Evolutionary conservation across 2,329 filamentous ascomycete species (phyloP).

Genomic region (Aspergillus latus): DNA sequence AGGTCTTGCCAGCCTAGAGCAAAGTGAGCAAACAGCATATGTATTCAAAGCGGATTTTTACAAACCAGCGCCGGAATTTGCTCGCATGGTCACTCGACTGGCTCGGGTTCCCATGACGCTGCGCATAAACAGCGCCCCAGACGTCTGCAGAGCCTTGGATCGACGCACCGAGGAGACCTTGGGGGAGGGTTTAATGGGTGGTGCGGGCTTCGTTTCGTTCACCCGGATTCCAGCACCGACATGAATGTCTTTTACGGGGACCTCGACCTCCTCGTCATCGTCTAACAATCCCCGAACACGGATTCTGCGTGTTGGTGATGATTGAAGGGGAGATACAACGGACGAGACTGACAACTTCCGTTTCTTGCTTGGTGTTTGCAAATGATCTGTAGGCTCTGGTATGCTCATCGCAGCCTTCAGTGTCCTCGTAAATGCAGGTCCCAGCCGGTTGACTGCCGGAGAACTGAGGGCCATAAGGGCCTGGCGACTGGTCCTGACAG

Average conservation of each 20-base stretch:
- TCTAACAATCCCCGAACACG: slow-evolving; percentile 34
- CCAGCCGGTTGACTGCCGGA: slow-evolving; percentile 44
- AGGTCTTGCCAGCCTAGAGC: slow-evolving; percentile 57
- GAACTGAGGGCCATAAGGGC: slow-evolving; percentile 46
- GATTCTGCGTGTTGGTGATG: slow-evolving; percentile 49
- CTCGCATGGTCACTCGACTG: slow-evolving; percentile 35
- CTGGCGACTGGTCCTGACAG: slow-evolving; percentile 44
- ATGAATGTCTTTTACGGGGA: slow-evolving; percentile 31
- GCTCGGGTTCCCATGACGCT: slow-evolving; percentile 33
- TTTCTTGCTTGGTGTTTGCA: slow-evolving; percentile 45
- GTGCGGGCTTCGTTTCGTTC: slow-evolving; percentile 19
- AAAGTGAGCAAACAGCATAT: slow-evolving; percentile 21
- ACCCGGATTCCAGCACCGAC: slow-evolving; percentile 16
- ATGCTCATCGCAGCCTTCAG: slow-evolving; percentile 33
- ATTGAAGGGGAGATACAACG: slow-evolving; percentile 50
- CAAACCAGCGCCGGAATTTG: slow-evolving; percentile 40
- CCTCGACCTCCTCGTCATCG: slow-evolving; percentile 31
- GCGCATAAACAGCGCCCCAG: slow-evolving; percentile 42
- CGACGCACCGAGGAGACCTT: slow-evolving; percentile 36
- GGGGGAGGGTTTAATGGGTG: slow-evolving; percentile 24
- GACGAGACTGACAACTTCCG: slow-evolving; percentile 48
- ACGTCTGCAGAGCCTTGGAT: slow-evolving; percentile 37
- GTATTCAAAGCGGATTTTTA: slow-evolving; percentile 12
- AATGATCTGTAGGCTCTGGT: slow-evolving; percentile 31
- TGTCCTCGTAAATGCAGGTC: slow-evolving; percentile 43